Conservation (phyloP, 2,329 filamentous ascomycete species). For the Hypoxylon sp. region DNA sequence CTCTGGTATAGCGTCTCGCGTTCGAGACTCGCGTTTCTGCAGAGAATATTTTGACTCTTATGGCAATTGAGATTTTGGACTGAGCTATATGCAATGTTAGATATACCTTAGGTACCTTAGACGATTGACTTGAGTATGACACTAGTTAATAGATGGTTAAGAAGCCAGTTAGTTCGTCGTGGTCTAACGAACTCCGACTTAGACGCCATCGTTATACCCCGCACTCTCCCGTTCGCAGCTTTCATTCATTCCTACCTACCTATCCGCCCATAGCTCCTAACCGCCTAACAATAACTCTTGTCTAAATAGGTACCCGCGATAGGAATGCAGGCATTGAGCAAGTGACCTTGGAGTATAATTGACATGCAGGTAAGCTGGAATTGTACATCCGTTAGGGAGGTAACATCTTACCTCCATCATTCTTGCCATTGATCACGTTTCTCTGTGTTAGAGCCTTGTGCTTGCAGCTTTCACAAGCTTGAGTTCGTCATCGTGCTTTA, state of each 20-base stretch:
- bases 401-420: slow-evolving; percentile 16
- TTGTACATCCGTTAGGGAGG: slow-evolving; percentile 3
- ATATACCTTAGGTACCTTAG: not conserved
- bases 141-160: not conserved
- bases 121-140: not conserved
- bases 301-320: slow-evolving; percentile 1
- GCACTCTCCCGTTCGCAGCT: slow-evolving; percentile 11
- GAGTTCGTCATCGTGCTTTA: slow-evolving; percentile 42
- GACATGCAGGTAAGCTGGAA: slow-evolving; percentile 2
- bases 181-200: slow-evolving; percentile 7
- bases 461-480: slow-evolving; percentile 38
- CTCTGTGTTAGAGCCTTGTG: slow-evolving; percentile 10
- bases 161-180: not conserved
- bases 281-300: not conserved
- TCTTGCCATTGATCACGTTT: slow-evolving; percentile 29
- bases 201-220: slow-evolving; percentile 12
- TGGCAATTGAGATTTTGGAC: not conserved
- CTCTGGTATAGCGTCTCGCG: not conserved
- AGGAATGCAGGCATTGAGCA: slow-evolving; percentile 6
- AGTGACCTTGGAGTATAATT: slow-evolving; percentile 5
- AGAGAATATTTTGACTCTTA: not conserved
- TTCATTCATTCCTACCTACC: slow-evolving; percentile 5
- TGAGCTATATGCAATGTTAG: not conserved
- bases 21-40: not conserved
- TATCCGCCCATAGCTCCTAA: slow-evolving; percentile 5